A percentile compares a stretch with the other conserved stretches of the same genome.
Evolutionary conservation across 805 yeast species (phyloP).

Genomic region (Candida peoriensis): DNA sequence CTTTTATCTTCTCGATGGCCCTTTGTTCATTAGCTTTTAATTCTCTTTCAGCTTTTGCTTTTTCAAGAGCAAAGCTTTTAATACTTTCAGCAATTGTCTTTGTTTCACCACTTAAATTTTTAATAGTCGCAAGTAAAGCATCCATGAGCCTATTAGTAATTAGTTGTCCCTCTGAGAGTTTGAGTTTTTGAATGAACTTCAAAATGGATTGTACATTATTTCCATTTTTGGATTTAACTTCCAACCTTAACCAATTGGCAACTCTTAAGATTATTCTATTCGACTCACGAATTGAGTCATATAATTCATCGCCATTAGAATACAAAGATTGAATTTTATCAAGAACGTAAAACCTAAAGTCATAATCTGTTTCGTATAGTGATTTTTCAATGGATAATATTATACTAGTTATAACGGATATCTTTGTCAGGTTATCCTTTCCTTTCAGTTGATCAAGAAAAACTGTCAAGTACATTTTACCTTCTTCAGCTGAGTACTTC

Average conservation of each 20-base stretch:
- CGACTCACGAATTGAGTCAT: background rate
- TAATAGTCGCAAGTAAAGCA: background rate
- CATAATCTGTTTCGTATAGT: slow-evolving; percentile 1
- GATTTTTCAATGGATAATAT: background rate
- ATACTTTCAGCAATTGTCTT: background rate
- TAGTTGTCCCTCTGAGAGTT: slow-evolving; percentile 1
- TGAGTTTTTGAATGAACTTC: background rate
- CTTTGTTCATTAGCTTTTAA: background rate
- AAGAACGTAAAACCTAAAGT: background rate
- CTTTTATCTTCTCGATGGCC: background rate
- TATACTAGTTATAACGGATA: background rate
- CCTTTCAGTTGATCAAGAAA: no score
- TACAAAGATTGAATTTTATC: background rate
- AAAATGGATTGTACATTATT: background rate
- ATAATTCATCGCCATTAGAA: background rate
- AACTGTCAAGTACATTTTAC: no score
- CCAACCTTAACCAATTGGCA: slow-evolving; percentile 6
- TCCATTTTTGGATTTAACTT: background rate
- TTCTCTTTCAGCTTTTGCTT: background rate
- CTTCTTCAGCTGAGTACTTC: no score
- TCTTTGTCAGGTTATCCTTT: no score
- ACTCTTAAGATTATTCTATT: slow-evolving; percentile 1
- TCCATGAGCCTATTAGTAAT: background rate
- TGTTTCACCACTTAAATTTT: background rate
- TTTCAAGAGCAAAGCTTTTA: background rate